Conservation (phyloP, 1,284 basidiomycete species). For the Leccinum insigne region DNA sequence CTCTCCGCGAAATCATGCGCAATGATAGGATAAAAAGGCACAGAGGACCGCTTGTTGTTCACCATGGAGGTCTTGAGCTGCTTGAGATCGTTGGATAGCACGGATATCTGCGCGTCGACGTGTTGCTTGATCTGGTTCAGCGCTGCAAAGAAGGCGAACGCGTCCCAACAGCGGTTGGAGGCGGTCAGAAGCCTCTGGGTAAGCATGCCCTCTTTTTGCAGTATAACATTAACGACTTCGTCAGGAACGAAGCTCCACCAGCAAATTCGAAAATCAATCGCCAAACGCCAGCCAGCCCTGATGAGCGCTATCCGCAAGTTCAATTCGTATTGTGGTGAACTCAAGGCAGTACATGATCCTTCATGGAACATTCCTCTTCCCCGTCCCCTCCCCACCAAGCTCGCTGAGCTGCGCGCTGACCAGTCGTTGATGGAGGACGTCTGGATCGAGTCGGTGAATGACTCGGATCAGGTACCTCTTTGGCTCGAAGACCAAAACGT, state of each 20-base stretch:
- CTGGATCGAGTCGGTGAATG: conserved; percentile 22
- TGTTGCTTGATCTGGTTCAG: too few species aligned
- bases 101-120: too few species aligned
- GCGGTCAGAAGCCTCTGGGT: conserved; percentile 35
- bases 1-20: too few species aligned
- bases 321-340: not conserved
- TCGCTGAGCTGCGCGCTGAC: conserved; percentile 31
- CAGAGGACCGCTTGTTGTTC: too few species aligned
- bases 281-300: not conserved
- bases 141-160: too few species aligned
- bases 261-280: not conserved
- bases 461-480: too few species aligned
- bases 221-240: not conserved
- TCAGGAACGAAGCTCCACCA: not conserved
- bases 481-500: too few species aligned
- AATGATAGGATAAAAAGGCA: too few species aligned
- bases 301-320: not conserved
- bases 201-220: not conserved
- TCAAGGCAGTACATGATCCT: not conserved
- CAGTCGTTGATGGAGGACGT: conserved; percentile 39
- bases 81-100: too few species aligned
- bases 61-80: too few species aligned
- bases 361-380: not conserved
- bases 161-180: conserved; percentile 12
- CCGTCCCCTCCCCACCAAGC: not conserved